These are phyloP conservation scores for Pisolithus albus DNA, from an alignment of 768 basidiomycete species.

Conservation along the genomic window DNA sequence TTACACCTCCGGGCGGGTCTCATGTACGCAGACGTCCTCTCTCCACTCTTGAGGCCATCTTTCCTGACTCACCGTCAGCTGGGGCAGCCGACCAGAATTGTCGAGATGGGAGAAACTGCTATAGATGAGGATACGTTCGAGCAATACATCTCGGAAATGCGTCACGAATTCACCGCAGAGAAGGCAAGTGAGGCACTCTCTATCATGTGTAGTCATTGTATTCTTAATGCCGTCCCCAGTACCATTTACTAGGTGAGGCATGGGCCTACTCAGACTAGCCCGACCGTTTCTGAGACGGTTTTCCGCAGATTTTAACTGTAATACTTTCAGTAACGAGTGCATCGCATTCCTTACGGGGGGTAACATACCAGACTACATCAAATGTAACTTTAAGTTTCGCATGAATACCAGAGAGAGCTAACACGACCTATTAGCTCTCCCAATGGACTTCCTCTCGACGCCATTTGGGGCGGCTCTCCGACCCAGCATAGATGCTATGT, in stretches of 20 bases:
- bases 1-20: conserved; percentile 68
- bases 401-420: neutral
- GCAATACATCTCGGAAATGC: conserved; percentile 75
- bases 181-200: conserved; percentile 46
- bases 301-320: conserved; percentile 83
- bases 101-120: conserved; percentile 73
- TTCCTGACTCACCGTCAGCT: conserved; percentile 38
- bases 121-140: conserved; percentile 81
- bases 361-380: conserved; percentile 76
- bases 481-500: conserved; percentile 92
- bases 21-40: conserved; percentile 48
- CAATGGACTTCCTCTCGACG: conserved; percentile 80
- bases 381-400: conserved; percentile 38
- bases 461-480: conserved; percentile 82
- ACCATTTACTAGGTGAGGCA: conserved; percentile 70
- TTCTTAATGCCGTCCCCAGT: conserved; percentile 37
- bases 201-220: neutral
- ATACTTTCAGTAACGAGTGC: conserved; percentile 87
- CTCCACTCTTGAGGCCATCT: neutral
- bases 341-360: conserved; percentile 82
- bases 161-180: conserved; percentile 80
- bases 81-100: conserved; percentile 60
- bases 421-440: conserved; percentile 45
- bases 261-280: neutral
- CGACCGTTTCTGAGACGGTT: neutral